Evolutionary conservation across 2,329 filamentous ascomycete genomes (phyloP).

Genomic region (Pestalotiopsis sp.): DNA sequence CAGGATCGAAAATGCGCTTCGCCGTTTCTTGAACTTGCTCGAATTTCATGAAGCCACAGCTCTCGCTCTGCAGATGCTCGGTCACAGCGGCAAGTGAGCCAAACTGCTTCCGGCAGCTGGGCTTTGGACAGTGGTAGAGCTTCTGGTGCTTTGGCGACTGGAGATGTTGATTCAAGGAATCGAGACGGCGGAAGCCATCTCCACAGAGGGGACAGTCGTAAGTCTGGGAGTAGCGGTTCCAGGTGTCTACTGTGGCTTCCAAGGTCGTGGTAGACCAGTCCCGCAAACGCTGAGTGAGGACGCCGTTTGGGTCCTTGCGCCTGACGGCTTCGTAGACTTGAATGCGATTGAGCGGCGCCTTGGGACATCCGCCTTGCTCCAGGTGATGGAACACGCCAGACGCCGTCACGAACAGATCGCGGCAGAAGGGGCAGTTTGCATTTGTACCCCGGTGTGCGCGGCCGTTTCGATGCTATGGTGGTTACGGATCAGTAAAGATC

Average conservation of each 20-base stretch:
- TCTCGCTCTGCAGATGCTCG: background rate
- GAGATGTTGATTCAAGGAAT: background rate
- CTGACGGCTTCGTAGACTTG: background rate
- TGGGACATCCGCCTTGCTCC: background rate
- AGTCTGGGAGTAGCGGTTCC: background rate
- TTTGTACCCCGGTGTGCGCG: background rate
- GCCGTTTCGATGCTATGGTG: background rate
- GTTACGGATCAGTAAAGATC: background rate
- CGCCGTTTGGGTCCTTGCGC: background rate
- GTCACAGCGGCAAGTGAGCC: background rate
- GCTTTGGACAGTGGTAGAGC: background rate
- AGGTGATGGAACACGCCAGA: background rate
- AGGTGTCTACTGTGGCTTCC: background rate
- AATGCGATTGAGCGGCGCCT: background rate
- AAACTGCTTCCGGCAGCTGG: background rate
- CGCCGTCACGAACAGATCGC: background rate
- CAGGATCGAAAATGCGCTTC: background rate
- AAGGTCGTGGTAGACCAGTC: background rate
- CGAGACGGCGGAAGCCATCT: background rate
- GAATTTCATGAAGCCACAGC: background rate
- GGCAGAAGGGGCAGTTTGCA: background rate
- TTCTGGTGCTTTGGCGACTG: background rate
- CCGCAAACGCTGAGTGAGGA: background rate
- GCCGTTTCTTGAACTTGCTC: background rate
- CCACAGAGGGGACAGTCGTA: background rate